Conservation (phyloP, 768 basidiomycete genomes). For the Coprinopsis marcescibilis region DNA sequence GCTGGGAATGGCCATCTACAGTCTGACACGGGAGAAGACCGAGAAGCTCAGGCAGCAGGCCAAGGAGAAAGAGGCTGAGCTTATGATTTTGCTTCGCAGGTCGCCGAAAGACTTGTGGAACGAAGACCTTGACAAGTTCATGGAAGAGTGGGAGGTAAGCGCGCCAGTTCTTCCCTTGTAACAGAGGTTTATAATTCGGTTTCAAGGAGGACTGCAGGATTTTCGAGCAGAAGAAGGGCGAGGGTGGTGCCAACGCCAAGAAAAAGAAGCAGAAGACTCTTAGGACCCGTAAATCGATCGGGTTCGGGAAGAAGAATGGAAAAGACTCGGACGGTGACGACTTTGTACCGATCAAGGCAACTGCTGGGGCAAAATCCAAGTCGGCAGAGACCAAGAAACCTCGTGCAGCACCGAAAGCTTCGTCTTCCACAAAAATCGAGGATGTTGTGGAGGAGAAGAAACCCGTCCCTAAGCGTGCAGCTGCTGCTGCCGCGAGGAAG, state of each 20-base stretch:
- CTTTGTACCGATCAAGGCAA: slow-evolving; percentile 42
- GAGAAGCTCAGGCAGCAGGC: slow-evolving; percentile 78
- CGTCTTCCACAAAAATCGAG: slow-evolving; percentile 13
- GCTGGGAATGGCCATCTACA: slow-evolving; percentile 92
- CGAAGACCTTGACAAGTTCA: slow-evolving; percentile 77
- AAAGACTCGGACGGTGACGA: slow-evolving; percentile 37
- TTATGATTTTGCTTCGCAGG: slow-evolving; percentile 70
- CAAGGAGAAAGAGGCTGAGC: slow-evolving; percentile 74
- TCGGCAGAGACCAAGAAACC: slow-evolving; percentile 20
- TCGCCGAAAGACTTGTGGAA: slow-evolving; percentile 87
- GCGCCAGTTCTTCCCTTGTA: neutral
- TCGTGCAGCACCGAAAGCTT: neutral
- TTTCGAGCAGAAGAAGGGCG: slow-evolving; percentile 36
- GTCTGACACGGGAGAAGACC: slow-evolving; percentile 93
- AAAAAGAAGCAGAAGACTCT: slow-evolving; percentile 42
- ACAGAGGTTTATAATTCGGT: slow-evolving; percentile 12
- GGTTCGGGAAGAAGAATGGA: slow-evolving; percentile 17
- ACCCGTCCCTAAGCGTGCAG: slow-evolving; percentile 12
- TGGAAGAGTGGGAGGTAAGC: slow-evolving; percentile 75
- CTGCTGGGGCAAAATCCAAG: slow-evolving; percentile 35
- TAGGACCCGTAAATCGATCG: slow-evolving; percentile 46
- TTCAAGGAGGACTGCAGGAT: slow-evolving; percentile 40
- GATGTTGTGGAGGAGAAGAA: slow-evolving; percentile 15
- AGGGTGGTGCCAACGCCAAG: slow-evolving; percentile 39
- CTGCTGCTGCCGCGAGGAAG: slow-evolving; percentile 17